Base-by-base conservation (phyloP, 208 protist genomes). In the Crithidia brevicula region DNA sequence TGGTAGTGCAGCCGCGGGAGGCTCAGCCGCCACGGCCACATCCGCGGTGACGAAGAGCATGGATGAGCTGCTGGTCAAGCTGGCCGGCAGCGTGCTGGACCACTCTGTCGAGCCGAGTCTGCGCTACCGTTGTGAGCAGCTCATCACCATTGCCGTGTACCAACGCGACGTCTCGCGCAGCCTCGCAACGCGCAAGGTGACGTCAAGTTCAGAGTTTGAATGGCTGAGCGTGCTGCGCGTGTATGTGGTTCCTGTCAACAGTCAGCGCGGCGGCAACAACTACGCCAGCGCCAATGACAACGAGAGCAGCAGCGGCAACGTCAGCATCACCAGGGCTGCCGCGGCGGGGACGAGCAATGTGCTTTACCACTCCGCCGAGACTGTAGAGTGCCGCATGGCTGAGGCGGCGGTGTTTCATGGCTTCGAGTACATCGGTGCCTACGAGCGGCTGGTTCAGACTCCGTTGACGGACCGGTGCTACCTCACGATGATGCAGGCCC, bases 401-500 rank as follows among this genome's bases (percentile, higher is more conserved):
- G 96, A 99, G 75, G 98, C 98, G 7, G 64, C 60, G 8, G 96
- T 99, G 66, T 38, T 67, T 28, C 99, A 99, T 74, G 97, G 98
- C 22, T 99, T 98, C 75, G 99, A 99, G 86, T 99, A 99, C 86
- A 88, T 99, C 7, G 99, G 99, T 34, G 85, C 97, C 28, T 84
- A 88, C 47, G 96, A 99, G 49, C 89, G 96, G 7, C 89, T 99
- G 0, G 99, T 99, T 53, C 98, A 99, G 82, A 99, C 99, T 20
- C 96, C 98, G 27, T 86, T 99, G 6, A 99, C 99, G 7, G 98
- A 99, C 84, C 83, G 94, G 60, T 99, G 97, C 77, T 99, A 99
- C 88, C 85, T 99, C 27, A 99, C 99, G 7, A 85, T 99, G 13
- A 99, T 98, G 60, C 98, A 99, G 81, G 98, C 98, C 1, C 72